Evolutionary conservation across 2,329 filamentous ascomycete species (phyloP), one percentile per base, ranked within the genome.

Genomic region (Alternaria sp.): DNA sequence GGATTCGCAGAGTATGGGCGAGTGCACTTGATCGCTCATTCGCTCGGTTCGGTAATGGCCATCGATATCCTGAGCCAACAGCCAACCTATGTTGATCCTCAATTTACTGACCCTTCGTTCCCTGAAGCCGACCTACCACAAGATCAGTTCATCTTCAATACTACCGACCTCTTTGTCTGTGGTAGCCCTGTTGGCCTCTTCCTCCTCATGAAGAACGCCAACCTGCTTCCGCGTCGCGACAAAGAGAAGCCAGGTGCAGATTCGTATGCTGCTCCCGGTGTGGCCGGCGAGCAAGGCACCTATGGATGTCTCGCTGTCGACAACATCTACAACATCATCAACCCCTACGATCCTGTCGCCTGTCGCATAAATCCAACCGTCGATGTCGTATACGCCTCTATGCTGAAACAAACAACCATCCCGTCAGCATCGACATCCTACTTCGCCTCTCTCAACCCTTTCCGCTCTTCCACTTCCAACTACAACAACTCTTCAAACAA

Each of bases 121-220:
- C 67, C 75, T 1, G 73, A 86, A 77, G 62, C 84, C 28, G 81
- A 86, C 5, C 85, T 89, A 0, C 79, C 79, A 5, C 70, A 66
- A 55, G 74, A 81, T 46, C 82, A 84, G 63, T 97, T 99, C 73
- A 92, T 97, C 67, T 99, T 99, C 74, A 89, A 97, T 75, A 97
- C 93, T 0, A 92, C 87, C 52, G 94, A 94, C 65, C 83, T 98
- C 0, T 97, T 98, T 79, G 86, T 97, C 34, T 91, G 91, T 52
- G 95, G 95, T 53, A 97, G 93, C 62, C 95, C 95, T 0, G 92
- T 91, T 0, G 94, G 92, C 0, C 97, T 99, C 81, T 99, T 99
- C 78, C 82, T 99, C 1, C 84, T 98, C 2, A 87, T 99, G 3
- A 94, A 97, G 70, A 89, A 80, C 77, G 85, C 86, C 14, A 83